Evolutionary conservation across 139 green algal genomes (phyloP), one percentile per base, ranked within the genome.

Genomic region (Micractinium sp.): DNA sequence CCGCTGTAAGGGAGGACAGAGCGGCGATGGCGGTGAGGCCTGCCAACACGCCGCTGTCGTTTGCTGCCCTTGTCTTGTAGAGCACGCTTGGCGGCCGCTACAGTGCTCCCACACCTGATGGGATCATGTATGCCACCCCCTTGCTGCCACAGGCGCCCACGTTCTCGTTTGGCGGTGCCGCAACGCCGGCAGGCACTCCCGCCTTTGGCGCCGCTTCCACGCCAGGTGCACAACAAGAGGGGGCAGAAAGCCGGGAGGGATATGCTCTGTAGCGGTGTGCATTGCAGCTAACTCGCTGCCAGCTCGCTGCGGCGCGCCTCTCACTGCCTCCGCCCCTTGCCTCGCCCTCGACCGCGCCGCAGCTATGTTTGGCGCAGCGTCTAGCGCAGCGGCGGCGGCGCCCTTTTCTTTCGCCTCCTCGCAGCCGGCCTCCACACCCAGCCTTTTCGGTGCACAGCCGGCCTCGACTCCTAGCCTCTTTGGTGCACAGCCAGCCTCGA

Each of bases 111-210:
- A 56, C 47, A 56, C 7, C 47, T 56, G 7, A 56, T 56, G 9
- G 9, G 47, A 16, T 5, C 47, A 56, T 16, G 47, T n/a, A 9
- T 56, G 47, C 47, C 5, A 5, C 47, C 47, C 47, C 47, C 47
- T 56, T 56, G 47, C 47, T 56, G 47, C 5, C 47, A 16, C 47
- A 56, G 47, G 47, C 47, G 5, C 47, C 47, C 47, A 56, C 36
- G 41, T 38, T 93, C 89, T 85, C 71, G 56, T 82, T 94, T 91
- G 90, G 89, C 67, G 89, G 76, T 53, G 16, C 88, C 25, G 56
- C 82, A 33, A 25, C 82, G 67, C 82, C 47, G 23, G 53, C 66
- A n/a, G 89, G 80, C 67, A 91, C 92, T 13, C 90, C 92, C 5
- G 78, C 90, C 0, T 91, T 92, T 63, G 81, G 90, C 20, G 71